Base-by-base conservation (phyloP, 352 stramenopile genomes). In the Pythium myriotylum region DNA sequence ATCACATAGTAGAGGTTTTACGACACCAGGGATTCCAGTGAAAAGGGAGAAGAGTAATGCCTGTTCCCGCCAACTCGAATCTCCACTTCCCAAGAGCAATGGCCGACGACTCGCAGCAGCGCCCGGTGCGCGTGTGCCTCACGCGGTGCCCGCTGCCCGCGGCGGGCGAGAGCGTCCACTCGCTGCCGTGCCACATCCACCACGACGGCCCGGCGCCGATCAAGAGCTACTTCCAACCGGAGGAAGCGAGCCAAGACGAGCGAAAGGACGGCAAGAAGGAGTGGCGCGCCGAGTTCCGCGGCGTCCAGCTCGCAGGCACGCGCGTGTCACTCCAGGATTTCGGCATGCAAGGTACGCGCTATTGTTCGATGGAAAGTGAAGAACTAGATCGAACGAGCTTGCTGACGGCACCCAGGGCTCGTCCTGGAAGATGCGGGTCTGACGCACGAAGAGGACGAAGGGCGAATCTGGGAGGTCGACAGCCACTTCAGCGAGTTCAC, bases 391-490 rank as follows among this genome's bases (percentile, higher is more conserved):
- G 43, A 66, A 24, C 16, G 41, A n/a, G n/a, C 22, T 37, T 8
- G 19, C 20, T 53, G 37, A 22, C 29, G 40, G 3, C 5, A 49
- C 24, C 20, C 40, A 91, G 77, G 84, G 7, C 69, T 93, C 47
- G 56, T 91, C 22, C 45, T 91, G 40, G 77, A 90, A 65, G 76
- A 89, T 59, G 82, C 67, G 46, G 76, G 74, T 16, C 75, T 84
- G 70, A 73, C 70, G 42, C 75, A 90, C 46, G 14, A 67, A 2
- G 67, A 80, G 22, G 82, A 89, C 51, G 80, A 89, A 71, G 80
- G 80, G 37, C 71, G 76, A 23, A 73, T 91, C 29, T 94, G 82
- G 82, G 84, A 94, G 59, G 73, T 94, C 12, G 84, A 91, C 23
- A 68, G 80, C 46, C 81, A 94, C 50, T 94, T 94, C 42, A 70